These are phyloP conservation scores for Bipolaris cookei DNA, from an alignment of 2,329 filamentous ascomycete genomes.

Conservation along the genomic window DNA sequence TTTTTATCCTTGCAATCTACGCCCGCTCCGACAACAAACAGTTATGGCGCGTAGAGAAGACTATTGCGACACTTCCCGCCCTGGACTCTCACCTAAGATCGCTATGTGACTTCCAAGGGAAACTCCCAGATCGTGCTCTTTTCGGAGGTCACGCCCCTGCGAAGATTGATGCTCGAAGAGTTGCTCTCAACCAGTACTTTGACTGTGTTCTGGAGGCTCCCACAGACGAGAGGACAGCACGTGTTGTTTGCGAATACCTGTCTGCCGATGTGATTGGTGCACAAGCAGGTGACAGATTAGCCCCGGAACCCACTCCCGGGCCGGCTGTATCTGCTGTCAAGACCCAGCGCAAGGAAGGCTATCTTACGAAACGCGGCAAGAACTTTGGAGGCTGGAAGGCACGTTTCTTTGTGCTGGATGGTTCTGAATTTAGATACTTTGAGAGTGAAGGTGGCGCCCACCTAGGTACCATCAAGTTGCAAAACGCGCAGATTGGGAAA, in stretches of 20 bases:
- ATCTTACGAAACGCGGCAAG: conserved; percentile 95
- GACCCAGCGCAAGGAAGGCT: conserved; percentile 79
- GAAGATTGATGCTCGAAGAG: conserved; percentile 85
- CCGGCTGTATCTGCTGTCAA: conserved; percentile 50
- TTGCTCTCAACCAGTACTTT: conserved; percentile 83
- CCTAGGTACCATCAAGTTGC: conserved; percentile 90
- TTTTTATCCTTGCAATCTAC: conserved; percentile 88
- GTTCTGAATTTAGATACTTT: conserved; percentile 82
- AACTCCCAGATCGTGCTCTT: conserved; percentile 80
- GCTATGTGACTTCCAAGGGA: conserved; percentile 72
- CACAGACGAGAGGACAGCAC: conserved; percentile 75
- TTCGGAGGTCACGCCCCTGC: conserved; percentile 94
- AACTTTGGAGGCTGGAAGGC: conserved; percentile 99
- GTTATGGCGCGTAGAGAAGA: conserved; percentile 94
- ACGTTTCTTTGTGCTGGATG: conserved; percentile 72
- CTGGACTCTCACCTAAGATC: conserved; percentile 83
- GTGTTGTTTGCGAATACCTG: conserved; percentile 86
- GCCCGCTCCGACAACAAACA: conserved; percentile 77
- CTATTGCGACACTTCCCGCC: conserved; percentile 77
- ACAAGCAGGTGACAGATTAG: conserved; percentile 61
- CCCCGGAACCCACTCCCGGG: conserved; percentile 60
- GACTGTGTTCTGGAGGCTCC: conserved; percentile 83
- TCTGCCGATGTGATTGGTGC: conserved; percentile 69
- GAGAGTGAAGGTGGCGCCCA: conserved; percentile 90
- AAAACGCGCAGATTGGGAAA: conserved; percentile 90